Evolutionary conservation across 169 alveolate genomes (phyloP).

Genomic region (Plasmodium vinckei): DNA sequence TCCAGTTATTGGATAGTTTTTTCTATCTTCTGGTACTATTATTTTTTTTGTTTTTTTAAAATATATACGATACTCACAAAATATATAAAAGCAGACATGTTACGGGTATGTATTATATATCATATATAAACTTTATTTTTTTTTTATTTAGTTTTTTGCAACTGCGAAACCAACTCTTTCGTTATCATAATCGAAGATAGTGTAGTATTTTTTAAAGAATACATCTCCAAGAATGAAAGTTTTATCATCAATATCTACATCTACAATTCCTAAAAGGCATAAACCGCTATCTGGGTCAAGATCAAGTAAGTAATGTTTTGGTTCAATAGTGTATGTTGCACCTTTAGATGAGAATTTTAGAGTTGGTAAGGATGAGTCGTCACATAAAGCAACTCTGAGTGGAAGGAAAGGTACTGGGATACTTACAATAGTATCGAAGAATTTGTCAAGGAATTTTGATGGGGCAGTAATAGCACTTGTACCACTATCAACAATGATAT

Average conservation of each 20-base stretch:
- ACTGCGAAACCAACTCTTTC: constrained; percentile 69
- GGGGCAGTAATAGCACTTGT: constrained; percentile 71
- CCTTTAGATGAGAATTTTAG: constrained; percentile 26
- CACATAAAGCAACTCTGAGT: constrained; percentile 30
- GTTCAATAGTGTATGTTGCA: constrained; percentile 54
- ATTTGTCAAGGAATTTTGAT: constrained; percentile 22
- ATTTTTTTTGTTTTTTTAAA: too few species aligned
- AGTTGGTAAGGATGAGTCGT: constrained; percentile 25
- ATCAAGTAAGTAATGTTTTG: constrained; percentile 44
- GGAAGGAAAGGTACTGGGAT: constrained; percentile 66
- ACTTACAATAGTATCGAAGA: constrained; percentile 14
- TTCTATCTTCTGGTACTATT: too few species aligned
- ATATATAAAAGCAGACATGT: too few species aligned
- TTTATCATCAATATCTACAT: constrained; percentile 28
- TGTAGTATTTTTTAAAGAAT: constrained; percentile 75
- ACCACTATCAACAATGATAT: constrained; percentile 67
- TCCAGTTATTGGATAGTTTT: too few species aligned
- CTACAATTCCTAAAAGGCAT: constrained; percentile 22
- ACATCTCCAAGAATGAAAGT: constrained; percentile 76
- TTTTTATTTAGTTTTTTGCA: constrained; percentile 36
- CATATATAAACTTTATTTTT: neutral
- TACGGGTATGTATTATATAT: too few species aligned
- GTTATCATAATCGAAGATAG: constrained; percentile 75
- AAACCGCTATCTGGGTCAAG: constrained; percentile 21
- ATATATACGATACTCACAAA: too few species aligned